Evolutionary conservation across 441 rosid species (phyloP).

Genomic region (Bocquillonia castaneifolia): DNA sequence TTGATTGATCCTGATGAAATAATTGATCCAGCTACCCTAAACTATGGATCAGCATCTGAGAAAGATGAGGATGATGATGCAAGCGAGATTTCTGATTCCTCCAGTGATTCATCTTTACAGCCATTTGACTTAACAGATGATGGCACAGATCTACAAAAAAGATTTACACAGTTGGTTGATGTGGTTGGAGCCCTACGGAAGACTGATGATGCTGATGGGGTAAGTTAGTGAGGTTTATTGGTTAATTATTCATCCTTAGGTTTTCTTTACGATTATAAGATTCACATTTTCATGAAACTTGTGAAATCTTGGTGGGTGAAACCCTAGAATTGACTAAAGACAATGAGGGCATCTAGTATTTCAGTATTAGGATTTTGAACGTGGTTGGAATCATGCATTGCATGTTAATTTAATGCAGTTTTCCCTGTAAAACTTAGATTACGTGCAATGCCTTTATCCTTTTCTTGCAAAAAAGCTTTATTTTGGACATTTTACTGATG

Average conservation of each 20-base stretch:
- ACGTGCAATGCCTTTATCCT: background rate
- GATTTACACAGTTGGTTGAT: conserved; percentile 78
- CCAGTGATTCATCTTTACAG: conserved; percentile 75
- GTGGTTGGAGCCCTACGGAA: conserved; percentile 90
- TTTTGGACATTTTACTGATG: conserved; percentile 3
- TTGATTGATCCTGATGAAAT: conserved; percentile 87
- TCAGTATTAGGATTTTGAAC: background rate
- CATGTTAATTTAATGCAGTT: background rate
- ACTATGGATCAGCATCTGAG: conserved; percentile 53
- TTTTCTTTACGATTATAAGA: conserved; percentile 5
- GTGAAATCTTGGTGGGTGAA: conserved; percentile 4
- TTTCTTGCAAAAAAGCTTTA: conserved; percentile 8
- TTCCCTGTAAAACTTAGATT: conserved; percentile 10
- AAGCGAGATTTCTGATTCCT: conserved; percentile 63
- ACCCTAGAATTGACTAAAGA: conserved; percentile 6
- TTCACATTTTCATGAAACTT: conserved; percentile 14
- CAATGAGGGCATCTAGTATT: background rate
- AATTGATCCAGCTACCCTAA: conserved; percentile 70
- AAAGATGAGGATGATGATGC: conserved; percentile 48
- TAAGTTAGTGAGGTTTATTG: conserved; percentile 37
- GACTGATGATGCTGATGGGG: conserved; percentile 90
- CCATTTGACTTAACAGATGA: conserved; percentile 92
- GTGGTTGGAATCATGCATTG: background rate
- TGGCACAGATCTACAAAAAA: conserved; percentile 64
- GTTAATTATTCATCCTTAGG: conserved; percentile 8